Conservation (phyloP, 768 basidiomycete genomes). For the Boletus tomentosulus region DNA sequence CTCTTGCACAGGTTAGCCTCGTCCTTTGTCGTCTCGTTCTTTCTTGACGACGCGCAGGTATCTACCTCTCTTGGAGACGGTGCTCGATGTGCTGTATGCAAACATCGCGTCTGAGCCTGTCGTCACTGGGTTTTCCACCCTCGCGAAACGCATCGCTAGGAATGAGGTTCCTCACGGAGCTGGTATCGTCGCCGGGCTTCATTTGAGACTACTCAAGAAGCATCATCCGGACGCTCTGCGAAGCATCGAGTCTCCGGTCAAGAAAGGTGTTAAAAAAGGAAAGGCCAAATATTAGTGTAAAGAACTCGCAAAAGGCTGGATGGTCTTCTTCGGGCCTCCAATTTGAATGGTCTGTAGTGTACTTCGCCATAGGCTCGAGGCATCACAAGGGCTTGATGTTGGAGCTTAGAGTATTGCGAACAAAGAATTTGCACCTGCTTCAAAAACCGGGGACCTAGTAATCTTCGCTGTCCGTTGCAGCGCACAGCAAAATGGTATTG, state of each 20-base stretch:
- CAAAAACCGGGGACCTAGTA: too few species aligned
- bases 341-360: too few species aligned
- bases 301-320: too few species aligned
- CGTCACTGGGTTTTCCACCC: conserved; percentile 1
- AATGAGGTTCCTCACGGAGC: conserved; percentile 11
- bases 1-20: background rate
- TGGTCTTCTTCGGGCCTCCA: too few species aligned
- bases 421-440: too few species aligned
- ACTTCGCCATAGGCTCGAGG: too few species aligned
- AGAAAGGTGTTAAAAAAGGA: too few species aligned
- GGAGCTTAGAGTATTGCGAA: too few species aligned
- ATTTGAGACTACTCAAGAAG: background rate
- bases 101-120: conserved; percentile 8
- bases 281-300: too few species aligned
- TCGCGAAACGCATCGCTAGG: conserved; percentile 7
- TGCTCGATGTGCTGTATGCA: conserved; percentile 5
- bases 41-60: background rate
- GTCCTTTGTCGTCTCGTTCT: background rate
- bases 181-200: conserved; percentile 7
- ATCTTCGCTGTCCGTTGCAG: too few species aligned
- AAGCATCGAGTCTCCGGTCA: background rate
- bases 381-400: too few species aligned
- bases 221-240: background rate
- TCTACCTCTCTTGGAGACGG: conserved; percentile 7
- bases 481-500: too few species aligned